phyloP scores from a whole-genome alignment of 495 filamentous ascomycete species.

The Penicillium chermesinum region DNA sequence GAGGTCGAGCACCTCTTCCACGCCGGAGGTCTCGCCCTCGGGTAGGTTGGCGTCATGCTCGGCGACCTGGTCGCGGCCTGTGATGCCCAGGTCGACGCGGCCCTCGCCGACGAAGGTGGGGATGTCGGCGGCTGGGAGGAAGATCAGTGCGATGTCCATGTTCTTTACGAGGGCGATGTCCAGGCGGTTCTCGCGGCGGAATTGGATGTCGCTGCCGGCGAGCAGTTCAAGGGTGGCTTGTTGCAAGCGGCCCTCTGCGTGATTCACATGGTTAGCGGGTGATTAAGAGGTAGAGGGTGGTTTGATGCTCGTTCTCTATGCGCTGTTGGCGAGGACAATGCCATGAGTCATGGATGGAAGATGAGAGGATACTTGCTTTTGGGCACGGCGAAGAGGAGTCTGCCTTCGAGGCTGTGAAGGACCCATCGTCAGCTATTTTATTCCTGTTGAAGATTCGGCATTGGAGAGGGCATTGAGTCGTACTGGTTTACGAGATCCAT shows the following conservation, averaged over 20 bases:
- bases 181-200: slow-evolving; percentile 83
- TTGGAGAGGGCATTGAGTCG: slow-evolving; percentile 42
- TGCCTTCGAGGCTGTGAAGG: slow-evolving; percentile 63
- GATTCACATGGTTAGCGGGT: slow-evolving; percentile 4
- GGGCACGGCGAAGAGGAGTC: slow-evolving; percentile 91
- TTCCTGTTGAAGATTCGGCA: neutral
- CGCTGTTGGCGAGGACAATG: neutral
- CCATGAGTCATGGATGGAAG: slow-evolving; percentile 19
- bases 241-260: slow-evolving; percentile 86
- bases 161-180: slow-evolving; percentile 97
- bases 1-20: slow-evolving; percentile 80
- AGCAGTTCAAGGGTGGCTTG: slow-evolving; percentile 82
- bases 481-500: slow-evolving; percentile 88
- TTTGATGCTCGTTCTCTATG: slow-evolving; percentile 4
- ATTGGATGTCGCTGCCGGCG: slow-evolving; percentile 90
- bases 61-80: slow-evolving; percentile 83
- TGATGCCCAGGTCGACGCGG: slow-evolving; percentile 89
- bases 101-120: slow-evolving; percentile 96
- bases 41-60: slow-evolving; percentile 77
- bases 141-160: slow-evolving; percentile 88
- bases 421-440: neutral
- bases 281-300: slow-evolving; percentile 16
- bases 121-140: slow-evolving; percentile 95
- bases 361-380: slow-evolving; percentile 66
- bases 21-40: slow-evolving; percentile 53